Evolutionary conservation across 768 basidiomycete genomes (phyloP).

Genomic region (Rubroboletus satanas): DNA sequence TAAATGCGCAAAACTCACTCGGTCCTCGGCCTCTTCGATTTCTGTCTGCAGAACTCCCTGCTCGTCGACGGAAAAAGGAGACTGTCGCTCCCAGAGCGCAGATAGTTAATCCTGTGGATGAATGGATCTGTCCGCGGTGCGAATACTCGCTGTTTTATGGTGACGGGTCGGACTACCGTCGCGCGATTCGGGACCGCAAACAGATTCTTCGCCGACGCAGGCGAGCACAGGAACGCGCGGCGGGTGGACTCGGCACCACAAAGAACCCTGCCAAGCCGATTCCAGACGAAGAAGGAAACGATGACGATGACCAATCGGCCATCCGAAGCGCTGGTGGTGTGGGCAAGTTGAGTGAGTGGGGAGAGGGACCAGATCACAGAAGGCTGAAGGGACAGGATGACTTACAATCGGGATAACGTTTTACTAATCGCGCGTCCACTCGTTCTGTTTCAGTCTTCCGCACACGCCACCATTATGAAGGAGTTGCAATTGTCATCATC

Average conservation of each 20-base stretch:
- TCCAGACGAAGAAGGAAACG: conserved; percentile 26
- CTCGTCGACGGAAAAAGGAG: conserved; percentile 35
- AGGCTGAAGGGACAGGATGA: conserved; percentile 15
- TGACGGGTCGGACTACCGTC: conserved; percentile 62
- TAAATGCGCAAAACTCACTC: conserved; percentile 46
- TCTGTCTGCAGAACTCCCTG: conserved; percentile 63
- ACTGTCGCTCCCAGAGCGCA: conserved; percentile 27
- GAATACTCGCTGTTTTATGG: conserved; percentile 92
- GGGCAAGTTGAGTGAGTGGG: conserved; percentile 13
- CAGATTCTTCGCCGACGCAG: conserved; percentile 69
- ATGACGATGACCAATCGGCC: conserved; percentile 13
- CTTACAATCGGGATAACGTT: conserved; percentile 23
- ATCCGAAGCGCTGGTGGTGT: conserved; percentile 1
- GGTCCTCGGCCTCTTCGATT: conserved; percentile 64
- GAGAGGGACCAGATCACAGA: conserved; percentile 15
- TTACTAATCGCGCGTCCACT: conserved; percentile 6
- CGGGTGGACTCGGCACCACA: conserved; percentile 29
- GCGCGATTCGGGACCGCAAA: conserved; percentile 68
- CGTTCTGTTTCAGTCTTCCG: conserved; percentile 6
- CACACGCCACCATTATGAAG: conserved; percentile 18
- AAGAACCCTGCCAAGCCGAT: conserved; percentile 20
- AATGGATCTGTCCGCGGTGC: conserved; percentile 94
- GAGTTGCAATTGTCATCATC: conserved; percentile 24
- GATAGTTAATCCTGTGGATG: conserved; percentile 64
- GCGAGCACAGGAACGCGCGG: conserved; percentile 67